Evolutionary conservation across 106 monocot genomes (phyloP).

Genomic region (Xerophyta viscosa): DNA sequence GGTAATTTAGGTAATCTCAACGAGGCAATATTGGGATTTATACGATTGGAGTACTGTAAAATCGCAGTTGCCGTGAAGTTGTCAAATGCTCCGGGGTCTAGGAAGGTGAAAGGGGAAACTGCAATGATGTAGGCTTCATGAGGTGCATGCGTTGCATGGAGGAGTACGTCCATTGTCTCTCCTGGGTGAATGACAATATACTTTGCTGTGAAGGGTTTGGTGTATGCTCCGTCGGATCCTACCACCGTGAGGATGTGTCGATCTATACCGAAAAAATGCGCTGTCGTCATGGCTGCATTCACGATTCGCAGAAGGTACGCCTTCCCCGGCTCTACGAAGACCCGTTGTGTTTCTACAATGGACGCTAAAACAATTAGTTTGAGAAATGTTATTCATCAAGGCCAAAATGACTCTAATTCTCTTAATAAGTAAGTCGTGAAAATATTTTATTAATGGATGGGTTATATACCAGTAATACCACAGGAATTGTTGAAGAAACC

Average conservation of each 20-base stretch:
- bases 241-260: conserved; percentile 27
- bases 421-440: too few relatives aligned
- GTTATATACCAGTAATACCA: too few relatives aligned
- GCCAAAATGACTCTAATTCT: conserved; percentile 4
- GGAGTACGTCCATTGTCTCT: conserved; percentile 36
- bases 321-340: conserved; percentile 27
- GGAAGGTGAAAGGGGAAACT: conserved; percentile 4
- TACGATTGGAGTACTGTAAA: conserved; percentile 25
- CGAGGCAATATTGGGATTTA: neutral
- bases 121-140: conserved; percentile 14
- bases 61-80: conserved; percentile 31
- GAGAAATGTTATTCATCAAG: neutral
- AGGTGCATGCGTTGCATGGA: conserved; percentile 16
- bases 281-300: conserved; percentile 30
- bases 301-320: conserved; percentile 41
- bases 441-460: too few relatives aligned
- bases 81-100: conserved; percentile 1
- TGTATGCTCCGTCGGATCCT: conserved; percentile 35
- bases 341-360: conserved; percentile 18
- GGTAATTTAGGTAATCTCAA: conserved; percentile 22
- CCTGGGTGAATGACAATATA: conserved; percentile 30
- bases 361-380: neutral
- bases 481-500: conserved; percentile 1
- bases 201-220: conserved; percentile 15
- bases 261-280: conserved; percentile 31